phyloP scores from a whole-genome alignment of 208 protist genomes.

The Phytomonas francai region DNA sequence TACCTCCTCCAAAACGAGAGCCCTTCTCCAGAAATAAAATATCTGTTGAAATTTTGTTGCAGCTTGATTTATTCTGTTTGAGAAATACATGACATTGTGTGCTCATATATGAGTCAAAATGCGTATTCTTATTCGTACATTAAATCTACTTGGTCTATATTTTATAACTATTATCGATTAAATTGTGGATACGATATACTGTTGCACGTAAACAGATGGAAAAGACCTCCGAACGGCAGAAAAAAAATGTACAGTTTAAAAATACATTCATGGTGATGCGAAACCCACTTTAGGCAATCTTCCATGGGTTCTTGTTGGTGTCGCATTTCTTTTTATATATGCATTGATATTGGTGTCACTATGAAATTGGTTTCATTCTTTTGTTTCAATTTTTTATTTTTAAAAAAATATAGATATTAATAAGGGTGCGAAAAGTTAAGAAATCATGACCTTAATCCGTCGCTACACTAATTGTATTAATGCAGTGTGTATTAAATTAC shows the following conservation, averaged over 20 bases:
- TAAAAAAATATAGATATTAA: background rate
- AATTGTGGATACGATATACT: background rate
- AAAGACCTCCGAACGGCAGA: background rate
- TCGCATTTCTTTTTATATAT: constrained; percentile 5
- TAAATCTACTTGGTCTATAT: background rate
- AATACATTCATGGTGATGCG: background rate
- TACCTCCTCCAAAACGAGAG: background rate
- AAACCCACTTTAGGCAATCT: background rate
- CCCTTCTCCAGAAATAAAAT: background rate
- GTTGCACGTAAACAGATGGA: background rate
- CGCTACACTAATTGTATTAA: background rate
- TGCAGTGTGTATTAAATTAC: background rate
- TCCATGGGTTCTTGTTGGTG: background rate
- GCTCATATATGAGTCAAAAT: background rate
- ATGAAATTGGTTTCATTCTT: constrained; percentile 7
- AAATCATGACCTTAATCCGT: background rate
- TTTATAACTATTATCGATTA: background rate
- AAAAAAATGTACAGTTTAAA: background rate
- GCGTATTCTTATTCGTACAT: background rate
- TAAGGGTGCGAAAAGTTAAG: background rate
- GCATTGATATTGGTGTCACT: background rate
- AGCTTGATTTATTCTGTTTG: background rate
- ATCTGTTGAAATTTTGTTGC: background rate
- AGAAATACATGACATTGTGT: background rate
- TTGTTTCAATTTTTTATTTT: background rate